Evolutionary conservation across 2,329 filamentous ascomycete species (phyloP), one percentile per base, ranked within the genome.

Genomic region (Colletotrichum musicola): DNA sequence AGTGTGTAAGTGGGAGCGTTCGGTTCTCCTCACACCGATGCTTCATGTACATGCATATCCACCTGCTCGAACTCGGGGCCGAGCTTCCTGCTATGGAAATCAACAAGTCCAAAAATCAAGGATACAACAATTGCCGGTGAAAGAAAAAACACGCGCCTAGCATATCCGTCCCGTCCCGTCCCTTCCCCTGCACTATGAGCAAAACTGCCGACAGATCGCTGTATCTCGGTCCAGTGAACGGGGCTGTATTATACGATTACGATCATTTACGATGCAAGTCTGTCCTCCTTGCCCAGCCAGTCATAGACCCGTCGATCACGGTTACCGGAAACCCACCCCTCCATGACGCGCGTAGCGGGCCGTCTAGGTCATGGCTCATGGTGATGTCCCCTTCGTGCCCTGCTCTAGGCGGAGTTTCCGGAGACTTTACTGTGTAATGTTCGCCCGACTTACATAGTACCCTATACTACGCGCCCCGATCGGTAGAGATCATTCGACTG

Each of bases 41-140:
- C 40, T 42, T 42, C 13, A 42, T n/a, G 13, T 42, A 35, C 30
- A 35, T 35, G 30, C 30, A 42, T 42, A 42, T n/a, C 40, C 40
- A 42, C 40, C 13, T n/a, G 6, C 30, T 35, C 12, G 4, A 5
- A 49, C 46, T 64, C 59, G 60, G 59, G 14, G 44, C 64, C 64
- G 59, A 64, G 27, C 51, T 64, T 35, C 59, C 64, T 18, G 22
- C 14, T 47, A 4, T 4, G 53, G 38, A 35, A 63, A 35, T 35
- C 30, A 35, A 35, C 30, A 7, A 9, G 30, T 10, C 7, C 30
- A 7, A 10, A 35, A 35, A 35, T 9, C 30, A 35, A 35, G 30
- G 30, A 9, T 35, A 10, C 30, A 9, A 9, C 30, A 35, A 35
- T 9, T 35, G 30, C 30, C 30, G 30, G 30, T 35, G 30, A 35